These are phyloP conservation scores for Cladosporium sphaerospermum DNA, from an alignment of 2,329 filamentous ascomycete species.

Conservation along the genomic window DNA sequence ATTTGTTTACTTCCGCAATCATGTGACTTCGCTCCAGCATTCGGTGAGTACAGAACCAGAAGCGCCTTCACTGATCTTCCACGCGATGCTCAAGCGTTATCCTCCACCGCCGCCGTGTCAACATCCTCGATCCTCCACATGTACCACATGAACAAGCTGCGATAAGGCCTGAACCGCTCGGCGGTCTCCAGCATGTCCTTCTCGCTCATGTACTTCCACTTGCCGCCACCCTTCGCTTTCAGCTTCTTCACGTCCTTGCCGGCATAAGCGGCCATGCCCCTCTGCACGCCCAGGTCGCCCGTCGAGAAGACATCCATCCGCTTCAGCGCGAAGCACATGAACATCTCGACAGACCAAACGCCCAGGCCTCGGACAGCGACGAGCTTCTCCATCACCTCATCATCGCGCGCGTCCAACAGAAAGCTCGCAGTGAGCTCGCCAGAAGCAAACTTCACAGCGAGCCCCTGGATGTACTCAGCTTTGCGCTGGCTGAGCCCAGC, in stretches of 20 bases:
- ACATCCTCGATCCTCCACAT: conserved; percentile 60
- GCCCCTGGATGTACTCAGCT: conserved; percentile 84
- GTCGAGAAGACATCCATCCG: conserved; percentile 88
- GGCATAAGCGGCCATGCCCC: conserved; percentile 83
- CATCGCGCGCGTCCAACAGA: conserved; percentile 73
- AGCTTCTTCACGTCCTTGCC: conserved; percentile 79
- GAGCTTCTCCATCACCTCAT: conserved; percentile 74
- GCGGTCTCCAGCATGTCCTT: conserved; percentile 82
- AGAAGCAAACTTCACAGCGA: conserved; percentile 71
- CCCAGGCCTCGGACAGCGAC: conserved; percentile 83
- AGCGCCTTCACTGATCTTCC: neutral
- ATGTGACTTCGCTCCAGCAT: neutral
- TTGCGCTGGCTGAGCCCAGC: conserved; percentile 91
- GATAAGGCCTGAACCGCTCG: conserved; percentile 74
- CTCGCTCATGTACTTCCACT: conserved; percentile 98
- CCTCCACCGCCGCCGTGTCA: conserved; percentile 17
- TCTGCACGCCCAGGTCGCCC: conserved; percentile 88
- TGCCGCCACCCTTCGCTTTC: conserved; percentile 70
- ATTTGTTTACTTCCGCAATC: neutral
- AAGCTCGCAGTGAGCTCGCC: conserved; percentile 71
- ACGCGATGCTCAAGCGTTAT: conserved; percentile 11
- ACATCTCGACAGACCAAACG: conserved; percentile 95
- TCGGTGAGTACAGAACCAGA: neutral
- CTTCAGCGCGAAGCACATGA: conserved; percentile 92
- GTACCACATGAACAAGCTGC: conserved; percentile 94